A percentile compares a stretch with the other conserved stretches of the same genome.
Evolutionary conservation across 495 filamentous ascomycete genomes (phyloP).

Genomic region (Collariella sp.): DNA sequence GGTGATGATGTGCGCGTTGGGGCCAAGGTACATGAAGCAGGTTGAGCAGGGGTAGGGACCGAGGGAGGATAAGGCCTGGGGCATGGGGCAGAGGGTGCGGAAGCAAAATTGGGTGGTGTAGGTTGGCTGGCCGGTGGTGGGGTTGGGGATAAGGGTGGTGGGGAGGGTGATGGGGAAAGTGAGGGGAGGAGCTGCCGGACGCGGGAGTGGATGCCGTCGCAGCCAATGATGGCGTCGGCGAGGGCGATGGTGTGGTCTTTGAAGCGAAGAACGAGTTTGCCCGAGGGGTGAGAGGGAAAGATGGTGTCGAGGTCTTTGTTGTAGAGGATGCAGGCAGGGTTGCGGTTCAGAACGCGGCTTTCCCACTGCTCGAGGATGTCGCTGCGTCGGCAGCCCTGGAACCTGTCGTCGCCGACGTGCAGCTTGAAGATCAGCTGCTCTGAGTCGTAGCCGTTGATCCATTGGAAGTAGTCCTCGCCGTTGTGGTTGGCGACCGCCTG

Average conservation of each 20-base stretch:
- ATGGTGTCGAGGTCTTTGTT: slow-evolving; percentile 24
- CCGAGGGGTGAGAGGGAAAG: neutral
- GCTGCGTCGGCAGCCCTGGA: slow-evolving; percentile 34
- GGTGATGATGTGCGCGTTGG: slow-evolving; percentile 30
- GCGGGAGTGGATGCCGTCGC: slow-evolving; percentile 39
- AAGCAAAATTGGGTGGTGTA: slow-evolving; percentile 40
- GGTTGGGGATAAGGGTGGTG: slow-evolving; percentile 4
- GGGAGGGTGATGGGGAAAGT: slow-evolving; percentile 3
- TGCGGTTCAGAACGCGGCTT: slow-evolving; percentile 18
- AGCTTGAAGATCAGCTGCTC: slow-evolving; percentile 29
- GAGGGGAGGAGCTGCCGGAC: slow-evolving; percentile 31
- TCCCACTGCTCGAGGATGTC: slow-evolving; percentile 39
- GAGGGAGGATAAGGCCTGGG: slow-evolving; percentile 21
- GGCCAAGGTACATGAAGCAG: slow-evolving; percentile 39
- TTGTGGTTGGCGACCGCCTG: slow-evolving; percentile 34
- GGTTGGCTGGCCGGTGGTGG: slow-evolving; percentile 18
- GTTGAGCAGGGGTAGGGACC: slow-evolving; percentile 20
- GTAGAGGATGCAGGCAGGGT: slow-evolving; percentile 28
- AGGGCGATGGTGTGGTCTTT: slow-evolving; percentile 26
- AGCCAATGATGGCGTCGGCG: slow-evolving; percentile 36
- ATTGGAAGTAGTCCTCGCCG: slow-evolving; percentile 37
- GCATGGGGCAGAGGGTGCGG: slow-evolving; percentile 35
- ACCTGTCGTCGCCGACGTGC: slow-evolving; percentile 32
- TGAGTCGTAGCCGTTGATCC: slow-evolving; percentile 29
- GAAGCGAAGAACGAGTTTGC: slow-evolving; percentile 25